A percentile compares a stretch with the other conserved stretches of the same genome.
phyloP scores from a whole-genome alignment of 2,329 filamentous ascomycete species.

The Dactylonectria macrodidyma region DNA sequence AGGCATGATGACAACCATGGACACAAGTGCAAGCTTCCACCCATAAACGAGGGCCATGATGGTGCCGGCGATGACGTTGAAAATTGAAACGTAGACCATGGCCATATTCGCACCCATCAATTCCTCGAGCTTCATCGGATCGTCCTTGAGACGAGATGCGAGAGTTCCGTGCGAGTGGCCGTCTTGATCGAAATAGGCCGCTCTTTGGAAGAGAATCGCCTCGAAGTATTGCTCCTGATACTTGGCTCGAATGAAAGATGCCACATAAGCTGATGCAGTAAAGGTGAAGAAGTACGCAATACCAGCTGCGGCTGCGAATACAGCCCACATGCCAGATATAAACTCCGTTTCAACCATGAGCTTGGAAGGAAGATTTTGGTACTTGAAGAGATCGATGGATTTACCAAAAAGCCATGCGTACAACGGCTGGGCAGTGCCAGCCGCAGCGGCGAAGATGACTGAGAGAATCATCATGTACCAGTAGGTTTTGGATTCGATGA shows the following conservation, averaged over 20 bases:
- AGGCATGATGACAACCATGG: slow-evolving; percentile 54
- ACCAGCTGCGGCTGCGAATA: slow-evolving; percentile 47
- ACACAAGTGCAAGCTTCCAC: slow-evolving; percentile 57
- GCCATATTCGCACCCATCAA: slow-evolving; percentile 51
- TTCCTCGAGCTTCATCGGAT: slow-evolving; percentile 52
- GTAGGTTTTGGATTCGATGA: too few relatives aligned
- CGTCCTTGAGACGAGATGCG: slow-evolving; percentile 45
- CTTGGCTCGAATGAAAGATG: slow-evolving; percentile 37
- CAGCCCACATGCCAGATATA: slow-evolving; percentile 46
- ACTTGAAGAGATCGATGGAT: too few relatives aligned
- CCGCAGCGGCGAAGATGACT: too few relatives aligned
- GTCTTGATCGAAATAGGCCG: slow-evolving; percentile 50
- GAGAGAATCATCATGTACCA: too few relatives aligned
- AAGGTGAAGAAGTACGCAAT: slow-evolving; percentile 47
- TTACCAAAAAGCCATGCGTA: too few relatives aligned
- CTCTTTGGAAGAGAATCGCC: slow-evolving; percentile 49
- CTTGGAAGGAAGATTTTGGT: too few relatives aligned
- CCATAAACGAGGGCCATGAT: slow-evolving; percentile 50
- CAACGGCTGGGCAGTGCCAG: too few relatives aligned
- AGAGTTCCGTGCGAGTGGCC: slow-evolving; percentile 48
- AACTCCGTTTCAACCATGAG: too few relatives aligned
- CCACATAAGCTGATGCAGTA: slow-evolving; percentile 35
- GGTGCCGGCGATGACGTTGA: slow-evolving; percentile 50
- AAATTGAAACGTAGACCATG: slow-evolving; percentile 47
- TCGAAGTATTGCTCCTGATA: slow-evolving; percentile 49